These are phyloP conservation scores for Odonthalia washingtoniensis DNA, from an alignment of 31 red algal species.

Conservation along the genomic window DNA sequence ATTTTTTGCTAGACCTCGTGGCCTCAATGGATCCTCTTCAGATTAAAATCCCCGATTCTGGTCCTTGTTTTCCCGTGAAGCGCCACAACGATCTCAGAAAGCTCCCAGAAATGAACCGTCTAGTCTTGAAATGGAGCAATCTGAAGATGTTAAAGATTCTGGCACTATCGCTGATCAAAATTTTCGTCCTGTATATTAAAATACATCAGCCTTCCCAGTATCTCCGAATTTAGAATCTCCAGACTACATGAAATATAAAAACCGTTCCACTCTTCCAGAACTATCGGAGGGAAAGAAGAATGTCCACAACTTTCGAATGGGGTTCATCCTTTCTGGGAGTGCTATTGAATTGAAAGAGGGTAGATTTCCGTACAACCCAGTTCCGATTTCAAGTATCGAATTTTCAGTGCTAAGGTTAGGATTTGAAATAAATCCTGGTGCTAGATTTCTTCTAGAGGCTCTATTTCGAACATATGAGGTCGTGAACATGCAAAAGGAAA, in stretches of 20 bases:
- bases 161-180: background rate
- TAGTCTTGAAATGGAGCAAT: background rate
- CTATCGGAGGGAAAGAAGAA: conserved; percentile 13
- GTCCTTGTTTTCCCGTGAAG: background rate
- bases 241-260: background rate
- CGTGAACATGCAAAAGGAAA: conserved; percentile 58
- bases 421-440: conserved; percentile 71
- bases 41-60: background rate
- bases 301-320: conserved; percentile 81
- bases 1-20: background rate
- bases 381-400: conserved; percentile 67
- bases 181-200: background rate
- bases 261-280: background rate
- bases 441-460: conserved; percentile 72
- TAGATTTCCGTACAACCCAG: too few species aligned
- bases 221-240: background rate
- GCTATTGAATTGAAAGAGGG: conserved; percentile 80
- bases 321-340: conserved; percentile 67
- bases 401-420: conserved; percentile 82
- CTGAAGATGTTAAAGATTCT: background rate
- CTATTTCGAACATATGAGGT: conserved; percentile 81
- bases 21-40: background rate
- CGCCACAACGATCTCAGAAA: background rate
- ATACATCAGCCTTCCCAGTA: background rate
- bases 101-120: background rate